These are phyloP conservation scores for Fusarium gaditjirri DNA, from an alignment of 2,329 filamentous ascomycete species.

Conservation along the genomic window DNA sequence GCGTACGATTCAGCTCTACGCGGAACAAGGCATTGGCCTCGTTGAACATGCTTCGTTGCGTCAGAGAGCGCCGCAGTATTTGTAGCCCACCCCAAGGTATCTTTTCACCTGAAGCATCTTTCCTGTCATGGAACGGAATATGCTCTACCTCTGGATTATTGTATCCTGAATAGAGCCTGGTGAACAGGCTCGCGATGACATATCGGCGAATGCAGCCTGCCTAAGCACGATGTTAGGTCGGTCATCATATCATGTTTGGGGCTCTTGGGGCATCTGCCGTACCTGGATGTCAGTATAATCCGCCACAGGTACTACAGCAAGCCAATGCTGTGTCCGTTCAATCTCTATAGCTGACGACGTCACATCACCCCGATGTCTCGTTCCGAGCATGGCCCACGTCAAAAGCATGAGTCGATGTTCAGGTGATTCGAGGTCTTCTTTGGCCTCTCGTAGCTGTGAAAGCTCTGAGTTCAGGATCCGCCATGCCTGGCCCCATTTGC, in stretches of 20 bases:
- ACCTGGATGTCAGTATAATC: background rate
- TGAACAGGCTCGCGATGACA: background rate
- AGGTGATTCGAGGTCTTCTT: background rate
- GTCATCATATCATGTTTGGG: background rate
- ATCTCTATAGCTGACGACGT: background rate
- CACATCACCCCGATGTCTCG: background rate
- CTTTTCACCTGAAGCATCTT: background rate
- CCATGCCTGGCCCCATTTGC: background rate
- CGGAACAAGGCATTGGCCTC: background rate
- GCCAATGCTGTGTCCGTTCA: background rate
- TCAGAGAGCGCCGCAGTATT: background rate
- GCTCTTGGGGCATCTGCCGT: rapidly evolving
- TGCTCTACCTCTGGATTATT: background rate
- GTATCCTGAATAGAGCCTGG: background rate
- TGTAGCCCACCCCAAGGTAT: background rate
- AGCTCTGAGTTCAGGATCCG: background rate
- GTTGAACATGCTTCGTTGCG: background rate
- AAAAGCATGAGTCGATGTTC: background rate
- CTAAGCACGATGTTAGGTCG: background rate
- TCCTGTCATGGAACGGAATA: background rate
- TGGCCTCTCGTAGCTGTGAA: background rate
- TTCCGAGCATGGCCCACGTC: background rate
- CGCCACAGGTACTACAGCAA: background rate
- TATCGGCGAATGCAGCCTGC: background rate
- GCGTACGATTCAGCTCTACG: background rate